These are phyloP conservation scores for Kondoa malvinella DNA, from an alignment of 768 basidiomycete species.

Conservation along the genomic window DNA sequence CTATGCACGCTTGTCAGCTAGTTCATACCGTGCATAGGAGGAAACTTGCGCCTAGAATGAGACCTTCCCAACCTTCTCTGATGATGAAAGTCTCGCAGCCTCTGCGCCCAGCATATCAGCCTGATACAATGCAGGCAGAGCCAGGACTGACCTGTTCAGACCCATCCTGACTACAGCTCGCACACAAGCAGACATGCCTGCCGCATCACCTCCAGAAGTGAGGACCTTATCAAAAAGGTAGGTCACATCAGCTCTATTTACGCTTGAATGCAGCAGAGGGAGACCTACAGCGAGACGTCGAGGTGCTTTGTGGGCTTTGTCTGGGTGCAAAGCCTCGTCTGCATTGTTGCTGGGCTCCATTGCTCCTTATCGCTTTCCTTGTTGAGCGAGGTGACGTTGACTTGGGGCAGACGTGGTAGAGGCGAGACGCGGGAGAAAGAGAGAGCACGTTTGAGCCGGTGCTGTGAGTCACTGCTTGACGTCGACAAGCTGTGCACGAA, in stretches of 20 bases:
- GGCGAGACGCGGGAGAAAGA: too few species aligned
- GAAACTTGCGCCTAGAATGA: constrained; percentile 68
- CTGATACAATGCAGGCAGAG: neutral
- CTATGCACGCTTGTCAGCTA: neutral
- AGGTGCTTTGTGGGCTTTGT: too few species aligned
- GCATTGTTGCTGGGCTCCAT: too few species aligned
- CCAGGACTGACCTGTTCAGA: constrained; percentile 55
- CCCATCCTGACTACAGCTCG: constrained; percentile 61
- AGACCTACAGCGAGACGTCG: too few species aligned
- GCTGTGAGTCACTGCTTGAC: neutral
- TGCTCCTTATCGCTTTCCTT: too few species aligned
- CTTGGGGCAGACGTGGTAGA: too few species aligned
- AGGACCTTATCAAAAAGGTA: too few species aligned
- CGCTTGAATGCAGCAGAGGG: too few species aligned
- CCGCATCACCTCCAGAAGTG: neutral
- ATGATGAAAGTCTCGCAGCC: constrained; percentile 93
- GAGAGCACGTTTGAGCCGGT: neutral
- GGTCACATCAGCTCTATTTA: too few species aligned
- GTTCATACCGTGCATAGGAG: constrained; percentile 5
- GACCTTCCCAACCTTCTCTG: constrained; percentile 93
- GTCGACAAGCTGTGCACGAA: too few species aligned
- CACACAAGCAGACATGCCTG: constrained; percentile 1
- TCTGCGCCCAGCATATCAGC: constrained; percentile 35
- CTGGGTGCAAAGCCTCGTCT: too few species aligned
- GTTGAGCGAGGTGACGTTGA: too few species aligned